Percentiles rank a stretch among this genome's conserved stretches.
Conservation (phyloP, 345 rosid genomes). For the Draba incana region DNA sequence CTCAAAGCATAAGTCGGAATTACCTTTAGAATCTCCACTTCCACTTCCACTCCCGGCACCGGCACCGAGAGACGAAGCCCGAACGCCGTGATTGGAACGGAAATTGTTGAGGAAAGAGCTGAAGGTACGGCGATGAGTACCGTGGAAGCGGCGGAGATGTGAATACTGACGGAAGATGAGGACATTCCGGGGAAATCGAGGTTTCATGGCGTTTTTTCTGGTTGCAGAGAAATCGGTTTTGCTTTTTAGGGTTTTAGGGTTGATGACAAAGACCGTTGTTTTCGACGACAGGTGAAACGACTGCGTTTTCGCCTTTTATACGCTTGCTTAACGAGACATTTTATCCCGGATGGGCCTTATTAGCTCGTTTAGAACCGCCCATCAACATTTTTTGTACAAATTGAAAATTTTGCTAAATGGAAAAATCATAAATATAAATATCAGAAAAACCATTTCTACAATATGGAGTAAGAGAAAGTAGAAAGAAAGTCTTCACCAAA, state of each 20-base stretch:
- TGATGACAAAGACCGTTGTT: not conserved
- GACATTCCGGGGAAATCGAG: conserved; percentile 45
- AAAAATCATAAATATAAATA: too few species aligned
- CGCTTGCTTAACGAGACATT: too few species aligned
- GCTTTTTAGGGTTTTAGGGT: conserved; percentile 21
- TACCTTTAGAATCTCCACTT: conserved; percentile 61
- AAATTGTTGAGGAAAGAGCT: conserved; percentile 53
- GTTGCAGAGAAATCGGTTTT: conserved; percentile 27
- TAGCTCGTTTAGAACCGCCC: too few species aligned
- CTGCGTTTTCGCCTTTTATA: not conserved
- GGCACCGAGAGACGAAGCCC: conserved; percentile 51
- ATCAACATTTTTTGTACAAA: too few species aligned
- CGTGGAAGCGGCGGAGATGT: conserved; percentile 37
- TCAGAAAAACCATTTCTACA: too few species aligned
- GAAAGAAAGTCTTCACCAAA: too few species aligned
- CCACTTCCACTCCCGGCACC: conserved; percentile 49
- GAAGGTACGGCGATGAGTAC: conserved; percentile 48
- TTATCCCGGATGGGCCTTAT: too few species aligned
- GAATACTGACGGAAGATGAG: conserved; percentile 40
- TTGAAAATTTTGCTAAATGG: too few species aligned
- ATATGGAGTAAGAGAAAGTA: too few species aligned
- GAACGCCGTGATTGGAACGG: conserved; percentile 45
- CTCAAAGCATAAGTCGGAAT: not conserved
- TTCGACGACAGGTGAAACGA: not conserved
- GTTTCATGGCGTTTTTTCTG: conserved; percentile 45